A percentile compares a stretch with the other conserved stretches of the same genome.
These are phyloP conservation scores for Trypethelium eluteriae DNA, from an alignment of 495 filamentous ascomycete genomes.

Conservation along the genomic window DNA sequence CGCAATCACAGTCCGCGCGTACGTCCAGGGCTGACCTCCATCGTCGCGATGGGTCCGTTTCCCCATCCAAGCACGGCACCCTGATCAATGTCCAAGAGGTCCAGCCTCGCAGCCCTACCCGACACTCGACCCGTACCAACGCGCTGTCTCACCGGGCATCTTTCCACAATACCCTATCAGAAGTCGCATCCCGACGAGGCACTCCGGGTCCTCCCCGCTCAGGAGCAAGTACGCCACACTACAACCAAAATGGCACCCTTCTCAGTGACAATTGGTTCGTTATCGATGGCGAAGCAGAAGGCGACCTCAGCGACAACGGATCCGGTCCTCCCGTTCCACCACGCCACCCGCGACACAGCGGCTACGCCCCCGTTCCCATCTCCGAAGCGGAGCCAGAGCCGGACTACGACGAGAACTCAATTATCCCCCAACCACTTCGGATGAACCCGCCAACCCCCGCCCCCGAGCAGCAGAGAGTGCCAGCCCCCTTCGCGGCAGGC, in stretches of 20 bases:
- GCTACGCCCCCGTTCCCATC: constrained; percentile 8
- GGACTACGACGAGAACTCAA: background rate
- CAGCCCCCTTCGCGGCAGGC: background rate
- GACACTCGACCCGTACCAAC: constrained; percentile 4
- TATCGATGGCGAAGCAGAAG: constrained; percentile 18
- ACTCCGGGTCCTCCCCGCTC: constrained; percentile 18
- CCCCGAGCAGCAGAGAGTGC: background rate
- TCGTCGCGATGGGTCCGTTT: constrained; percentile 19
- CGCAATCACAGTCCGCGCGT: constrained; percentile 36
- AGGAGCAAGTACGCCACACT: background rate
- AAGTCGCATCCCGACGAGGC: background rate
- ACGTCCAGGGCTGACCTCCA: constrained; percentile 42
- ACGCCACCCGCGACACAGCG: background rate
- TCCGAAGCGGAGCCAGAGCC: background rate
- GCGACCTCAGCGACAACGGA: constrained; percentile 8
- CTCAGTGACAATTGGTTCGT: constrained; percentile 28
- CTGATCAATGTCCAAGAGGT: constrained; percentile 10
- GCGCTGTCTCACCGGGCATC: constrained; percentile 10
- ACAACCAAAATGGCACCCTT: constrained; percentile 20
- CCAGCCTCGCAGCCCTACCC: constrained; percentile 9
- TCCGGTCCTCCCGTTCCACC: constrained; percentile 1
- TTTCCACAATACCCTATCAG: background rate
- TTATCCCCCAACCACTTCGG: constrained; percentile 19
- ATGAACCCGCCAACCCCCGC: constrained; percentile 29
- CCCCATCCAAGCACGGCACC: constrained; percentile 7